Evolutionary conservation across 768 basidiomycete genomes (phyloP).

Genomic region (Boletus rubescentipes): DNA sequence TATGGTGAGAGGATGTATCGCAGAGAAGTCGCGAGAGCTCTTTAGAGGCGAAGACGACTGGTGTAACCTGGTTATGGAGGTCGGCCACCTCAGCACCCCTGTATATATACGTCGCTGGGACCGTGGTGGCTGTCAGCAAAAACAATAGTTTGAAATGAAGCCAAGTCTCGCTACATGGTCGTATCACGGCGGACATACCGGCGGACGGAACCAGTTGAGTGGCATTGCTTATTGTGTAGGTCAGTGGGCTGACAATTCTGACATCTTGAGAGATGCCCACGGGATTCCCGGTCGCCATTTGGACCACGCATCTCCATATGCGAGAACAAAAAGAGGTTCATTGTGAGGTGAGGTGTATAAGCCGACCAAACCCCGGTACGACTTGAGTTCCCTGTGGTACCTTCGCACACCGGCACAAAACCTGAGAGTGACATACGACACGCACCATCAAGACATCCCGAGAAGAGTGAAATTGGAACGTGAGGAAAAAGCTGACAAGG

Average conservation of each 20-base stretch:
- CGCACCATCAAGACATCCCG: background rate
- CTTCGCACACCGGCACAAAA: too few relatives aligned
- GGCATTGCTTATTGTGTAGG: conserved; percentile 22
- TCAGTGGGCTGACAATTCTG: background rate
- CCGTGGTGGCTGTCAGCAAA: background rate
- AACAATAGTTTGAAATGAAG: conserved; percentile 19
- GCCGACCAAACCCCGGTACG: background rate
- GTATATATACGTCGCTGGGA: conserved; percentile 16
- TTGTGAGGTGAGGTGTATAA: background rate
- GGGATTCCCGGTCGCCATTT: conserved; percentile 6
- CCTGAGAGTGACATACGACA: too few relatives aligned
- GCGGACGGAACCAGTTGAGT: conserved; percentile 4
- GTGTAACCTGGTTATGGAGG: background rate
- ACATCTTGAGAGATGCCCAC: background rate
- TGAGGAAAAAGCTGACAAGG: background rate
- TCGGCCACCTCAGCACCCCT: background rate
- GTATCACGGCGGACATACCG: conserved; percentile 1
- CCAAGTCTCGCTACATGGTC: background rate
- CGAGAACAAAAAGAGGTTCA: conserved; percentile 21
- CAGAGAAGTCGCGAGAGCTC: conserved; percentile 1
- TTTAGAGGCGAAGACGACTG: conserved; percentile 7
- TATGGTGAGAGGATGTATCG: conserved; percentile 6
- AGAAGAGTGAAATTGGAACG: background rate
- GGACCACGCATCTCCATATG: conserved; percentile 6
- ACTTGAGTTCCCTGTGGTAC: background rate